Base-by-base conservation (phyloP, 2,329 filamentous ascomycete species). In the Clarireedia sp. region DNA sequence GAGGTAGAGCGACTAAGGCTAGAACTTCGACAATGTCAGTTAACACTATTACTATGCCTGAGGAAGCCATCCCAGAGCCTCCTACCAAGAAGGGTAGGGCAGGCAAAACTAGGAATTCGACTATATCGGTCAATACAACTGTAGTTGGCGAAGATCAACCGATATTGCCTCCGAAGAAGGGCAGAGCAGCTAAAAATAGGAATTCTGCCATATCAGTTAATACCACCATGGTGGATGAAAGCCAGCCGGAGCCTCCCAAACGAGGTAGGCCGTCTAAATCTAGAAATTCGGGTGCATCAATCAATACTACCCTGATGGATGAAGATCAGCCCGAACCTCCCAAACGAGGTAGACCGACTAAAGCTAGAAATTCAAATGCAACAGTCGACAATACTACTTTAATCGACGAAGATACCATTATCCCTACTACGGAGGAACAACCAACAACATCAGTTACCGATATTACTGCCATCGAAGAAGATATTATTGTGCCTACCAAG, bases 1-100 rank as follows among this genome's bases (percentile, higher is more conserved):
- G 86, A 76, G 68, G 72, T 66, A 69, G 80, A 59, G 70, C 76
- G 44, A 92, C 89, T 21, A 91, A 90, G 68, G 76, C 78, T 3
- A 81, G 88, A 36, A 68, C 80, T 14, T 87, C 83, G 1, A 72
- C 74, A 6, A 81, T 84, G 60, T 85, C 82, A 8, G 38, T 41
- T 5, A 17, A 41, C 19, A 19, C 10, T 41, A 41, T 6, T 7
- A 17, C n/a, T 19, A n/a, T 41, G 38, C 38, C 14, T 19, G 38
- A 41, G 4, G 29, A 33, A 33, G 29, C 24, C 24, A 26, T 33
- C 10, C 10, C 29, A 33, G 29, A 33, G 12, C 29, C 29, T 12
- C 29, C 29, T 12, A 10, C 29, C 5, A 33, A 33, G 10, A 33
- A 33, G 29, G 29, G 29, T 9, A 33, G 12, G 29, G 29, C 29